Base-by-base conservation (phyloP, 768 basidiomycete genomes). In the Tricholoma bakamatsutake region DNA sequence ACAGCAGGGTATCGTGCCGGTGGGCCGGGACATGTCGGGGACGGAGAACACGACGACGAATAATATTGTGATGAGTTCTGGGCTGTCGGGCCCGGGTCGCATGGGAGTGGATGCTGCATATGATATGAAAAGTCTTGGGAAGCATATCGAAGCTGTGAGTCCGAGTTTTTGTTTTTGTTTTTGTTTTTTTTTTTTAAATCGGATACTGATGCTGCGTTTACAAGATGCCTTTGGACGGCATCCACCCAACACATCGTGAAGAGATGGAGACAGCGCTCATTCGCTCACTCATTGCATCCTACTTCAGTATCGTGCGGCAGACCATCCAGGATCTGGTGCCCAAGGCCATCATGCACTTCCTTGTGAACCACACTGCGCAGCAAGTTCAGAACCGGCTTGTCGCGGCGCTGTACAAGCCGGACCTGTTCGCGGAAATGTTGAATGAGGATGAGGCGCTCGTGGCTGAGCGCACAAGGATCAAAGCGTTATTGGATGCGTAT, bases 71-170 rank as follows among this genome's bases (percentile, higher is more conserved):
- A 68, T 82, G 46, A 76, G 79, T 31, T 72, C 80, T 12, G 88
- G 88, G 4, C 66, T 90, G 27, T 78, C 89, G 81, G 81, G 82
- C 17, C 80, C 82, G 12, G 87, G 83, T 71, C 73, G 81, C 50
- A 75, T 77, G 10, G 46, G 46, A 3, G 43, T 28, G 13, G 46
- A 48, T 48, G 89, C 94, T 54, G 94, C 90, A 47, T 98, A 85
- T 69, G 97, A 98, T 69, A 99, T 99, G 97, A 98, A 93, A 79
- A 97, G 93, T 66, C 77, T 98, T 52, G 93, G 95, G 42, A 94
- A 89, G 72, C 97, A 99, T 66, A 90, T 99, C 57, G 97, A 99
- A 71, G 91, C 95, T 59, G 95, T 98, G 65, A 79, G 91, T 83
- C 17, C 15, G 50, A 33, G 12, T 50, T 53, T 52, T n/a, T n/a